Conservation (phyloP, 2,329 filamentous ascomycete genomes). For the Ceratocystis smalleyi region DNA sequence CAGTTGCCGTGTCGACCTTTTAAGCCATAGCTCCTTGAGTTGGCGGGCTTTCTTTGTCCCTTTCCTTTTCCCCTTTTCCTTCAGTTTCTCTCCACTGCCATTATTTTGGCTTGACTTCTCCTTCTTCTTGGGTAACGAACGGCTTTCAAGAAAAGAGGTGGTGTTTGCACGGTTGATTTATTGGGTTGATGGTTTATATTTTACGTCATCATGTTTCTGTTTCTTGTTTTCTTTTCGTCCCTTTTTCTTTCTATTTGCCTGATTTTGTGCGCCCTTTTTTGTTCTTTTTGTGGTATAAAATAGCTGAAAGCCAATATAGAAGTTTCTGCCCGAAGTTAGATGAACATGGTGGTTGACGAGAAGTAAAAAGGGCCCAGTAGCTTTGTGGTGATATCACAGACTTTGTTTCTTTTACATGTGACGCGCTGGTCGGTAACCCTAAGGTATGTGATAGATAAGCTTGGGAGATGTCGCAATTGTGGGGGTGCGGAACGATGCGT, state of each 20-base stretch:
- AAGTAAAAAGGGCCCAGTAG: not conserved
- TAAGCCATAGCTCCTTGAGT: constrained; percentile 26
- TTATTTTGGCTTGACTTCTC: not conserved
- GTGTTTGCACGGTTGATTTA: not conserved
- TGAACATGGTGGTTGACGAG: not conserved
- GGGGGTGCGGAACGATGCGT: not conserved
- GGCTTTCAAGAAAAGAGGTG: not conserved
- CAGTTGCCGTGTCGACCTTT: constrained; percentile 75
- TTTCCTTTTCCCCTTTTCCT: constrained; percentile 14
- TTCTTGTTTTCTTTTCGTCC: not conserved
- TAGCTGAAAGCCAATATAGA: not conserved
- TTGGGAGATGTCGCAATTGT: not conserved
- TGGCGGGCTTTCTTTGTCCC: constrained; percentile 17
- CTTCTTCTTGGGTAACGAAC: not conserved
- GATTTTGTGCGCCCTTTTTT: too few species aligned
- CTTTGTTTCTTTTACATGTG: not conserved
- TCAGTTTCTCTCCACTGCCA: not conserved
- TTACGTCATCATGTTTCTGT: not conserved
- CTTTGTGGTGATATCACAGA: not conserved
- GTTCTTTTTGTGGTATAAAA: not conserved
- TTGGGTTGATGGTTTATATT: not conserved
- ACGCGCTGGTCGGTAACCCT: not conserved
- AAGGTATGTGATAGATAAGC: not conserved
- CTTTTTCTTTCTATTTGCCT: not conserved
- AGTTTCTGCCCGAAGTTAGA: not conserved